phyloP scores from a whole-genome alignment of 441 rosid genomes.

The California macrophylla region DNA sequence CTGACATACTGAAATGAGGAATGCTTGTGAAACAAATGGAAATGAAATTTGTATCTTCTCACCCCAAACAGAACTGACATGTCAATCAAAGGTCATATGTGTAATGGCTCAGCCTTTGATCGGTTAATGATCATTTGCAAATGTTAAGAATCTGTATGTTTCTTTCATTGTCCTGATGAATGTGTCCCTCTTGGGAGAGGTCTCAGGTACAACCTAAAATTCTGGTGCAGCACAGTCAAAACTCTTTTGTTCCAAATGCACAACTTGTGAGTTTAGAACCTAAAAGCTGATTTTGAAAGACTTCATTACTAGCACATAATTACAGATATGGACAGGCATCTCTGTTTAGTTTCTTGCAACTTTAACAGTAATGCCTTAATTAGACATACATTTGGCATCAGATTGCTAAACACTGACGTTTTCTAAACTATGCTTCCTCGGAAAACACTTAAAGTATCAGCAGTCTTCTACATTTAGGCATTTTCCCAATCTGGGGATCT shows the following conservation, averaged over 20 bases:
- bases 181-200: not conserved
- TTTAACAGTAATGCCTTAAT: not conserved
- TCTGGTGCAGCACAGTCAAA: not conserved
- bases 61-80: not conserved
- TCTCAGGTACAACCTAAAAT: not conserved
- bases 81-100: too few species aligned
- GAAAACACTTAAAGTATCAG: not conserved
- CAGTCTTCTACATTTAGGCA: slow-evolving; percentile 2
- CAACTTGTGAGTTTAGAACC: not conserved
- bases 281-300: not conserved
- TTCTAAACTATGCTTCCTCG: not conserved
- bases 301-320: not conserved
- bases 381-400: not conserved
- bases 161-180: not conserved
- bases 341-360: not conserved
- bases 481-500: slow-evolving; percentile 53
- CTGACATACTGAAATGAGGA: not conserved
- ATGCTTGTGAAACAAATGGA: not conserved
- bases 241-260: not conserved
- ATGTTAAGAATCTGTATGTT: too few species aligned
- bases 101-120: not conserved
- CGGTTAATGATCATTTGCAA: not conserved
- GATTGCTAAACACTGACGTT: not conserved
- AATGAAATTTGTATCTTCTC: not conserved
- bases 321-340: slow-evolving; percentile 1